These are phyloP conservation scores for Dacryopinax spathularia DNA, from an alignment of 768 basidiomycete genomes.

Conservation along the genomic window DNA sequence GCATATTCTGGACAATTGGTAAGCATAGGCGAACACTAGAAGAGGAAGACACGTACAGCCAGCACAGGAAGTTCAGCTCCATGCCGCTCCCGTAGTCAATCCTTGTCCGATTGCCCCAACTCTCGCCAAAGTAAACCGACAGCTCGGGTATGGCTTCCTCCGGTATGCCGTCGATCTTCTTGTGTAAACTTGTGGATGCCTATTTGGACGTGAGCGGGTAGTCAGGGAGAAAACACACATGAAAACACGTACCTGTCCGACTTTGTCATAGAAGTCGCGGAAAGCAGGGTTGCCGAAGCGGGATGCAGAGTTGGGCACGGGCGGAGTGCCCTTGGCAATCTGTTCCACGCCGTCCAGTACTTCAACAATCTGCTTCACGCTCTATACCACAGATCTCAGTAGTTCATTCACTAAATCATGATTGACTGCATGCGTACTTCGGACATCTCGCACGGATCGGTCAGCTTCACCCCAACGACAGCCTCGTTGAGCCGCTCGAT, in stretches of 20 bases:
- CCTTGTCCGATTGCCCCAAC: slow-evolving; percentile 82
- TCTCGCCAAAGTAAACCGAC: slow-evolving; percentile 63
- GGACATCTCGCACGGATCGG: slow-evolving; percentile 42
- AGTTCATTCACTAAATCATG: background rate
- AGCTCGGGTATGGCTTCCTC: slow-evolving; percentile 50
- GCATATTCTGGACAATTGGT: slow-evolving; percentile 49
- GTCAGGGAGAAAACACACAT: background rate
- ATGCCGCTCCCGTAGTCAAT: slow-evolving; percentile 99
- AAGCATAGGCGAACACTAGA: background rate
- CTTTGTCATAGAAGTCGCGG: slow-evolving; percentile 73
- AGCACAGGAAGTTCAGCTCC: slow-evolving; percentile 95
- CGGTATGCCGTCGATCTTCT: slow-evolving; percentile 42
- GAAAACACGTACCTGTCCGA: slow-evolving; percentile 44
- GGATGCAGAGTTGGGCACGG: slow-evolving; percentile 78
- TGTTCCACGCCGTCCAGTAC: slow-evolving; percentile 54
- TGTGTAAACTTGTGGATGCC: slow-evolving; percentile 46
- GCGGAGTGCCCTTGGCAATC: slow-evolving; percentile 56
- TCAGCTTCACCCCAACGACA: slow-evolving; percentile 62
- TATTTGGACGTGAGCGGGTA: slow-evolving; percentile 17
- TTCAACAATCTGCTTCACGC: slow-evolving; percentile 42
- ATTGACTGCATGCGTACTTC: slow-evolving; percentile 34
- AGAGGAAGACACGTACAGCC: slow-evolving; percentile 51
- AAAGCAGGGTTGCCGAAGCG: slow-evolving; percentile 98
- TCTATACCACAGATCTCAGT: slow-evolving; percentile 31
- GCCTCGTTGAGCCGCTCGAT: slow-evolving; percentile 62